Conservation (phyloP, 2,329 filamentous ascomycete genomes). For the Ophiostoma triangulosporum region DNA sequence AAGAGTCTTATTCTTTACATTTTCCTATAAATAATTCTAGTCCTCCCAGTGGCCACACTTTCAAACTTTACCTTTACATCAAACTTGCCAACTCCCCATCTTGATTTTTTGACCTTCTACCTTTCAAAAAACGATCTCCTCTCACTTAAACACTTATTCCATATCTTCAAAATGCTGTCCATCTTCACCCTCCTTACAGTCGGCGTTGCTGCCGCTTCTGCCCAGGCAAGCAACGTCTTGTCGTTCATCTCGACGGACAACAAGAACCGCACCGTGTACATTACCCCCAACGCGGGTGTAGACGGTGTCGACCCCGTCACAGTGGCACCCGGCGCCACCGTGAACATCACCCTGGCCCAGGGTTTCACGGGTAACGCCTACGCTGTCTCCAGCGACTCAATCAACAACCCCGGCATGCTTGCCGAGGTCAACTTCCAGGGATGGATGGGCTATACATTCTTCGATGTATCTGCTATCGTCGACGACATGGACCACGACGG, state of each 20-base stretch:
- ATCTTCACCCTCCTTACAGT: neutral
- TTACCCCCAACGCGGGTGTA: conserved; percentile 31
- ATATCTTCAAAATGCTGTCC: conserved; percentile 7
- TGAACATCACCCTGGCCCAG: conserved; percentile 23
- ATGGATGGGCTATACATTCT: conserved; percentile 25
- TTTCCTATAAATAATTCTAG: too few species aligned
- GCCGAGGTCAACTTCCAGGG: conserved; percentile 25
- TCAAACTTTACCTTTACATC: neutral
- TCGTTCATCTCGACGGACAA: conserved; percentile 47
- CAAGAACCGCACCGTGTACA: conserved; percentile 34
- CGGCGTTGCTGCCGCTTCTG: conserved; percentile 16
- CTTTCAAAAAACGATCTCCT: too few species aligned
- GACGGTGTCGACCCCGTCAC: conserved; percentile 25
- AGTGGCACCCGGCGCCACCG: conserved; percentile 25
- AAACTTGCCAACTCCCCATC: neutral
- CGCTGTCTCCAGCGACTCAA: conserved; percentile 21
- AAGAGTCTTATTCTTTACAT: neutral
- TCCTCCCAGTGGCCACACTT: neutral
- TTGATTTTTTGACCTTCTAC: too few species aligned
- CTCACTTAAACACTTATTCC: too few species aligned
- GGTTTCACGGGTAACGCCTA: conserved; percentile 23
- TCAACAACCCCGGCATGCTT: conserved; percentile 24
- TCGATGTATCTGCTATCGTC: conserved; percentile 33
- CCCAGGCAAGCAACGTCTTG: conserved; percentile 33
- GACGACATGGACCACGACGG: conserved; percentile 26